Conservation (phyloP, 2,329 filamentous ascomycete species). For the Fusarium coffeatum region DNA sequence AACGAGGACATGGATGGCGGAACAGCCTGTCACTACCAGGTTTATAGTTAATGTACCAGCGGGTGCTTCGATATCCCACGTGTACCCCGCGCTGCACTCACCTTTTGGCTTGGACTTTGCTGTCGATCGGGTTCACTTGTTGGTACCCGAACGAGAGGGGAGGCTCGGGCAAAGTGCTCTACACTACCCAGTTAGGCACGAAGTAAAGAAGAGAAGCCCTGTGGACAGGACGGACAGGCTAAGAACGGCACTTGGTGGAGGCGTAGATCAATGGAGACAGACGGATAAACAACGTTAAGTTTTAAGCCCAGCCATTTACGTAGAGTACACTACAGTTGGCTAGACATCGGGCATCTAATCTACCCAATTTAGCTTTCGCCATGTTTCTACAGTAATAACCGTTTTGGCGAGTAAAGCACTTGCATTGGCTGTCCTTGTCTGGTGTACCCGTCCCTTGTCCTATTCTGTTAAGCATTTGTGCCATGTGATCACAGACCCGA, state of each 20-base stretch:
- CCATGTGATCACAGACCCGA: conserved; percentile 23
- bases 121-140: conserved; percentile 34
- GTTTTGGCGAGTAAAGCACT: conserved; percentile 17
- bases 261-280: conserved; percentile 38
- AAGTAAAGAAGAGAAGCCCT: conserved; percentile 13
- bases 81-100: conserved; percentile 40
- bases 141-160: conserved; percentile 33
- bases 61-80: conserved; percentile 34
- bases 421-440: conserved; percentile 22
- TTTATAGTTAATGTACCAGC: not conserved
- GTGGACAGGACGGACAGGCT: not conserved
- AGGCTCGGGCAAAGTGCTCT: conserved; percentile 29
- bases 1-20: conserved; percentile 25
- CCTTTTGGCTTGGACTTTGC: conserved; percentile 14
- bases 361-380: conserved; percentile 13
- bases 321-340: not conserved
- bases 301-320: not conserved
- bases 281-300: not conserved
- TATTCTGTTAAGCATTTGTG: conserved; percentile 29
- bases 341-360: conserved; percentile 26
- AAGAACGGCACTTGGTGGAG: conserved; percentile 39
- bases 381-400: conserved; percentile 6
- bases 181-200: conserved; percentile 32
- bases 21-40: conserved; percentile 18
- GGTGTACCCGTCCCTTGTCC: conserved; percentile 21